Conservation (phyloP, 78 protist species). For the Dictyostelium firmibasis region DNA sequence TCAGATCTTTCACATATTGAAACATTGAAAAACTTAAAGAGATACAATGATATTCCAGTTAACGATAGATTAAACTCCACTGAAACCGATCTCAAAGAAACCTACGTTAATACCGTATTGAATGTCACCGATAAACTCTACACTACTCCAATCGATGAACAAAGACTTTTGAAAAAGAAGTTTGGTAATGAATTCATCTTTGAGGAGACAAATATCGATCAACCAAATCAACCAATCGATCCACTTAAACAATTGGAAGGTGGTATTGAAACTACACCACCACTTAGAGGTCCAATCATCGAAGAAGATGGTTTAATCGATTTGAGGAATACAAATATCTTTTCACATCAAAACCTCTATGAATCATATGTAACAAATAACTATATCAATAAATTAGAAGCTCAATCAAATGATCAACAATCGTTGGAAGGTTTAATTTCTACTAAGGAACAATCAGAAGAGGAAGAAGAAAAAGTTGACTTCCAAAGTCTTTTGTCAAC, state of each 20-base stretch:
- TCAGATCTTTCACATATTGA: constrained; percentile 24
- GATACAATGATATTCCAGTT: neutral
- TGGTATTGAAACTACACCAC: neutral
- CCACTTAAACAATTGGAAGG: neutral
- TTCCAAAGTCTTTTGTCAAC: neutral
- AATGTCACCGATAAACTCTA: neutral
- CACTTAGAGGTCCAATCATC: neutral
- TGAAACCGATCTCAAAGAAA: neutral
- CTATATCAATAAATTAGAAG: neutral
- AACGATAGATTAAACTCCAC: neutral
- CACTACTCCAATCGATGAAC: neutral
- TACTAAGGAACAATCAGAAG: neutral
- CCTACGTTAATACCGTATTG: neutral
- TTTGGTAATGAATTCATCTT: neutral
- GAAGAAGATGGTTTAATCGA: constrained; percentile 15
- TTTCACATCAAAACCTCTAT: neutral
- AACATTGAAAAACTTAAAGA: neutral
- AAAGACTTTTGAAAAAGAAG: neutral
- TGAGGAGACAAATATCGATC: neutral
- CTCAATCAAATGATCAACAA: neutral
- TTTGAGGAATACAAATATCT: constrained; percentile 1
- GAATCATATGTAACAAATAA: neutral
- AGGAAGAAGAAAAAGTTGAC: neutral
- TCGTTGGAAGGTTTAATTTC: neutral
- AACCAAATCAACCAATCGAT: neutral